A percentile compares a stretch with the other conserved stretches of the same genome.
Evolutionary conservation across 1,284 basidiomycete genomes (phyloP).

Genomic region (Hemileia vastatrix): DNA sequence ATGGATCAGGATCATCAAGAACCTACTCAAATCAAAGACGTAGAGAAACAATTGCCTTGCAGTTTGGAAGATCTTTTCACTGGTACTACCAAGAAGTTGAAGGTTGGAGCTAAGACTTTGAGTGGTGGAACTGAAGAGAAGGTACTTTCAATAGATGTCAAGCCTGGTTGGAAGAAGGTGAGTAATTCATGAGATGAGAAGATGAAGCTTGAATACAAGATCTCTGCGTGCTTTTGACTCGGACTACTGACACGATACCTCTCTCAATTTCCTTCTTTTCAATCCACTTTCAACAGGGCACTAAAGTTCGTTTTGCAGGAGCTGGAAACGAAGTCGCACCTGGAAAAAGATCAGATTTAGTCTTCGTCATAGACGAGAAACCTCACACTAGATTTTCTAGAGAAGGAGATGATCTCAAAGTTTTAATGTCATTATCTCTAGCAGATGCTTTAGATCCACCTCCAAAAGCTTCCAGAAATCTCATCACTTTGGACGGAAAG

Average conservation of each 20-base stretch:
- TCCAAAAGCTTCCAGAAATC: conserved; percentile 49
- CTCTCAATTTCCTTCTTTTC: background rate
- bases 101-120: conserved; percentile 65
- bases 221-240: background rate
- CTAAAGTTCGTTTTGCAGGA: conserved; percentile 76
- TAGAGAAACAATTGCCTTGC: conserved; percentile 75
- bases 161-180: conserved; percentile 53
- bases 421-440: conserved; percentile 50
- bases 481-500: conserved; percentile 67
- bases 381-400: conserved; percentile 64
- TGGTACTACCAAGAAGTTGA: conserved; percentile 79
- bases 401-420: conserved; percentile 77
- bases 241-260: background rate
- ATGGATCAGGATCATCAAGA: conserved; percentile 37
- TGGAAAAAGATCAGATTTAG: too few species aligned
- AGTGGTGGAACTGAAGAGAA: conserved; percentile 75
- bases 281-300: too few species aligned
- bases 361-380: conserved; percentile 78
- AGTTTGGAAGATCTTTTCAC: conserved; percentile 82
- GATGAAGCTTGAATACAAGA: background rate
- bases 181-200: background rate
- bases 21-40: conserved; percentile 61
- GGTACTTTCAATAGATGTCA: conserved; percentile 75
- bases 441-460: too few species aligned
- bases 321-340: conserved; percentile 72